Conservation (phyloP, 352 stramenopile species). For the Globisporangium mamillatum region DNA sequence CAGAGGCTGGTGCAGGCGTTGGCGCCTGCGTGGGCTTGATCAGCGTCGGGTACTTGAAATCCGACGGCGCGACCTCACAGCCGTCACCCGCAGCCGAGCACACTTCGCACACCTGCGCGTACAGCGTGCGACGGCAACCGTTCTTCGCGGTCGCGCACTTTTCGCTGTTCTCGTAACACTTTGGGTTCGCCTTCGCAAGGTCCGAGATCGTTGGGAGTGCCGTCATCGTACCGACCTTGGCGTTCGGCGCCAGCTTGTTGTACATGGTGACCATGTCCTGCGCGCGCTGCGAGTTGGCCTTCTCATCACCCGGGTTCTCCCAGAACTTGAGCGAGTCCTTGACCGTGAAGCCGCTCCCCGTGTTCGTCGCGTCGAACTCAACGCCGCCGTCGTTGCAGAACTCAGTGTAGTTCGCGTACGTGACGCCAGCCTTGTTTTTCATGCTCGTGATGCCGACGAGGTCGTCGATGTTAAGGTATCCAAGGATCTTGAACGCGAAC, state of each 20-base stretch:
- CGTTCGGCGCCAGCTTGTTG: slow-evolving; percentile 36
- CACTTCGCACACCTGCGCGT: slow-evolving; percentile 60
- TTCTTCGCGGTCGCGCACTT: slow-evolving; percentile 35
- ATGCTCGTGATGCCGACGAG: slow-evolving; percentile 55
- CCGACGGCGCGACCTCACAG: slow-evolving; percentile 35
- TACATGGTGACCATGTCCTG: slow-evolving; percentile 51
- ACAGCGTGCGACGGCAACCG: slow-evolving; percentile 55
- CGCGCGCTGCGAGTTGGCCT: slow-evolving; percentile 43
- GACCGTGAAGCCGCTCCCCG: slow-evolving; percentile 33
- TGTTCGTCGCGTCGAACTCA: slow-evolving; percentile 49
- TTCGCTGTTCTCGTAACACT: slow-evolving; percentile 61
- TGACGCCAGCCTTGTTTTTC: slow-evolving; percentile 16
- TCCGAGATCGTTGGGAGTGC: slow-evolving; percentile 36
- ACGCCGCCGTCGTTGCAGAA: slow-evolving; percentile 45
- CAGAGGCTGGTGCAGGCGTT: slow-evolving; percentile 13
- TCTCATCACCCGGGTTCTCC: slow-evolving; percentile 42
- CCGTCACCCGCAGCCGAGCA: slow-evolving; percentile 30
- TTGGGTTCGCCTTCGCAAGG: slow-evolving; percentile 47
- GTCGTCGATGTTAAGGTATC: slow-evolving; percentile 54
- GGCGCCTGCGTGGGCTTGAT: slow-evolving; percentile 8
- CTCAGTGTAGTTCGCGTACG: slow-evolving; percentile 39
- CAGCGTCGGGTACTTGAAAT: slow-evolving; percentile 49
- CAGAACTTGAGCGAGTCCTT: slow-evolving; percentile 56
- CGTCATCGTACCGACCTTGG: slow-evolving; percentile 35
- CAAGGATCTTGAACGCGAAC: slow-evolving; percentile 56